A percentile compares a stretch with the other conserved stretches of the same genome.
These are phyloP conservation scores for Ascochyta viciae-villosae DNA, from an alignment of 2,329 filamentous ascomycete species.

Conservation along the genomic window DNA sequence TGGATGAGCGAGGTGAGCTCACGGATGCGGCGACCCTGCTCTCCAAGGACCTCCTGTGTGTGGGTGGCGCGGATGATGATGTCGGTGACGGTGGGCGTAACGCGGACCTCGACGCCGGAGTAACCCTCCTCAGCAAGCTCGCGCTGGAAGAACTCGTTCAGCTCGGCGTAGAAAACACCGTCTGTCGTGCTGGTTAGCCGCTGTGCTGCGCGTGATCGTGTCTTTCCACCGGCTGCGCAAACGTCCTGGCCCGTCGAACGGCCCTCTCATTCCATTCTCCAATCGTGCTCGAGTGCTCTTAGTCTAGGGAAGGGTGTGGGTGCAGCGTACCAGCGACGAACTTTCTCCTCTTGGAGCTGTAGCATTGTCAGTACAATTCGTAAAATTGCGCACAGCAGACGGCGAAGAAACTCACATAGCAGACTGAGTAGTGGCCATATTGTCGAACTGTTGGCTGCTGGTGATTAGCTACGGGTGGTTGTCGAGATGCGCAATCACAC, in stretches of 20 bases:
- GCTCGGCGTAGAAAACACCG: conserved; percentile 99
- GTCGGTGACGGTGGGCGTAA: conserved; percentile 99
- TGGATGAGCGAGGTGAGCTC: conserved; percentile 99
- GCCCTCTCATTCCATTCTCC: not conserved
- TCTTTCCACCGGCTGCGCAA: not conserved
- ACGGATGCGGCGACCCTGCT: conserved; percentile 99
- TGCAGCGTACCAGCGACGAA: conserved; percentile 58
- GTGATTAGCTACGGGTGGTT: conserved; percentile 41
- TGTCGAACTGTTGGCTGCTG: conserved; percentile 38
- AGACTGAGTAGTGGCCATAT: conserved; percentile 52
- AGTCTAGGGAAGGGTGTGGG: conserved; percentile 21
- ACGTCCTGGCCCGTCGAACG: conserved; percentile 9
- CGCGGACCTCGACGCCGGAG: conserved; percentile 99
- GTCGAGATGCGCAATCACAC: conserved; percentile 5
- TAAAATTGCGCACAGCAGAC: conserved; percentile 2
- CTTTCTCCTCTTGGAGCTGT: conserved; percentile 86
- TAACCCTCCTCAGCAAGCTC: conserved; percentile 99
- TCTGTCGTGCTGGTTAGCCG: conserved; percentile 59
- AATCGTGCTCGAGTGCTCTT: conserved; percentile 1
- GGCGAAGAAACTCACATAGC: conserved; percentile 47
- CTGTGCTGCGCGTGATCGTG: conserved; percentile 18
- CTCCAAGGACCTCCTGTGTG: conserved; percentile 99
- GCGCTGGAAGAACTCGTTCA: conserved; percentile 99
- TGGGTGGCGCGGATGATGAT: conserved; percentile 99
- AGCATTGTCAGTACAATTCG: conserved; percentile 34